Evolutionary conservation across 2,329 filamentous ascomycete genomes (phyloP), one percentile per base, ranked within the genome.

Genomic region (Corniculantispora saksenae): DNA sequence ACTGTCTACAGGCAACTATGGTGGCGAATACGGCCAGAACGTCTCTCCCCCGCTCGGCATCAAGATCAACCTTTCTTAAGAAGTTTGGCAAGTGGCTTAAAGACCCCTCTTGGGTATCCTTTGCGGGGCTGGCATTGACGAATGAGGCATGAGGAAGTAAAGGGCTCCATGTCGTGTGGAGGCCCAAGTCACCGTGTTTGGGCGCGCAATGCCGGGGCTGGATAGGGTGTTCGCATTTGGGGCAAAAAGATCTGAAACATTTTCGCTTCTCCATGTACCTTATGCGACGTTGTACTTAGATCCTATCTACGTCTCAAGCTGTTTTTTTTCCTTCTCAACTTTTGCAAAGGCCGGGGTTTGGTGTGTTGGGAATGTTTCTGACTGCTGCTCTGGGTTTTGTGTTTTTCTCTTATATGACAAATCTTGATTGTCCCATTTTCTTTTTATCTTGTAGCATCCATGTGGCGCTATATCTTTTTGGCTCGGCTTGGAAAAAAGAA

Each of bases 21-120:
- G 76, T 50, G 84, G 84, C 66, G 67, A 73, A 35, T 87, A 85
- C 69, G 82, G 71, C 66, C 67, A 67, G 15, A 87, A 88, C 72
- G 83, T 88, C 45, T 71, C 81, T 57, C 68, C 71, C 47, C 80
- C 84, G 45, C 64, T 69, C 23, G 73, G 75, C 47, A 47, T 71
- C 15, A 59, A 68, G 51, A 66, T 63, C 10, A 63, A 23, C 23
- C 66, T 73, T 35, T 67, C 65, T 40, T 78, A 77, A 73, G 47
- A 25, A 45, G 27, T 29, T 35, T 35, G n/a, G 15, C 38, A 54
- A 32, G 7, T 27, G 50, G 51, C 47, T 29, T 23, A 21, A 29
- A 10, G 54, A 27, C 19, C 47, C 43, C 32, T 67, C 13, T 23
- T 63, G 35, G 50, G 50, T 63, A 63, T 51, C 54, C 40, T 61